phyloP scores from a whole-genome alignment of 345 rosid species.

The Sisymbrium altissimum region DNA sequence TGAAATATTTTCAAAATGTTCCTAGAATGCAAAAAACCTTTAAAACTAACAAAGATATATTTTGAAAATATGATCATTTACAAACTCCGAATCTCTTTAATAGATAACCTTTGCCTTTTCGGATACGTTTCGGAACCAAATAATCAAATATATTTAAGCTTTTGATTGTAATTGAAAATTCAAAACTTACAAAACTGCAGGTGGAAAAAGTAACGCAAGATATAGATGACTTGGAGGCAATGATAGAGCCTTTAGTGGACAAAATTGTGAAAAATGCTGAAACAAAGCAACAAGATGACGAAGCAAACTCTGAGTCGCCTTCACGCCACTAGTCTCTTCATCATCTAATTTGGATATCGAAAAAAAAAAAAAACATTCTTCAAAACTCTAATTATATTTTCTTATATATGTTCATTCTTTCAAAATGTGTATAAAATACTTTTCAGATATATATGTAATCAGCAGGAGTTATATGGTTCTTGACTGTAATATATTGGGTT shows the following conservation, averaged over 20 bases:
- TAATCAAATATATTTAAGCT: neutral
- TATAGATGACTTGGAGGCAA: conserved; percentile 48
- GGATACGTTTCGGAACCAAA: neutral
- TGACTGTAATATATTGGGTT: neutral
- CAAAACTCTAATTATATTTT: neutral
- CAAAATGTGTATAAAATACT: neutral
- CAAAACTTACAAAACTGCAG: conserved; percentile 30
- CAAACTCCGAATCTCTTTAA: neutral
- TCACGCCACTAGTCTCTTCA: conserved; percentile 20
- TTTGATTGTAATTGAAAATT: conserved; percentile 6
- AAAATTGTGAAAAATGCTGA: conserved; percentile 26
- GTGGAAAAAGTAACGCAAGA: conserved; percentile 54
- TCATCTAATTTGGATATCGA: neutral
- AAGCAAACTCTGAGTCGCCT: conserved; percentile 17
- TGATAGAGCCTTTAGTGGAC: conserved; percentile 48
- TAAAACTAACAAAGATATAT: neutral
- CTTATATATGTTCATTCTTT: neutral
- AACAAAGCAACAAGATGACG: conserved; percentile 23
- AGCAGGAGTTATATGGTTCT: neutral
- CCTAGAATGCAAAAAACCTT: neutral
- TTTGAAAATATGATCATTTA: neutral
- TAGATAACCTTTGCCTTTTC: neutral
- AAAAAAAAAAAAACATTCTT: neutral
- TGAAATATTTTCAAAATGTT: neutral
- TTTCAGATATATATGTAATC: neutral